Evolutionary conservation across 2,329 filamentous ascomycete genomes (phyloP), one percentile per base, ranked within the genome.

Genomic region (Microdochium trichocladiopsis): DNA sequence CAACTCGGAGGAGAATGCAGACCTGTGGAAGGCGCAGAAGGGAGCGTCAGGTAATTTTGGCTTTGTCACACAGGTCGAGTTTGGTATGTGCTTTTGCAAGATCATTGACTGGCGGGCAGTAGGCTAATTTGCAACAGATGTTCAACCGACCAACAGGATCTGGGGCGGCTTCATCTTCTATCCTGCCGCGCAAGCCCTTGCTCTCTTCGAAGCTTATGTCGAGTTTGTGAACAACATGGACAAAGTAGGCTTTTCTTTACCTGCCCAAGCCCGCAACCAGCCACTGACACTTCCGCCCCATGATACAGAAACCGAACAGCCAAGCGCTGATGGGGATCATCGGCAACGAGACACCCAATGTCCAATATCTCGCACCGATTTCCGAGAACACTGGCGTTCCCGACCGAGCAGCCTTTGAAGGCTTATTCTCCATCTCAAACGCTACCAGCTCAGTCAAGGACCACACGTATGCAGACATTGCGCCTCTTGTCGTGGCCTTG

Each of bases 121-220:
- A 22, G 10, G 21, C 16, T 18, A 4, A 9, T 47, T 12, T 10
- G 21, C 16, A n/a, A 21, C 23, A 48, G 47, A 25, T 14, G 24
- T 28, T 23, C 23, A 25, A 14, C 23, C 23, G 10, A 48, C 23
- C 47, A 48, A 28, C 28, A 52, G 68, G 2, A 60, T 63, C 0
- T 69, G 68, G 1, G 70, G 69, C 25, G 69, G 69, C 21, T 67
- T 67, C 51, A 68, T 67, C 2, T 72, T 66, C 52, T 63, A 69
- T 49, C 48, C 47, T 22, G 33, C 52, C 4, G 49, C 51, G 8
- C 45, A 53, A 23, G 52, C 49, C 21, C 49, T 55, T 14, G 53
- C 43, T 16, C 50, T 50, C 48, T 53, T 65, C 63, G 3, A 66
- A 57, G 57, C 56, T 4, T 55, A 55, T 3, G 36, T 59, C 10